Evolutionary conservation across 768 basidiomycete genomes (phyloP), one percentile per base, ranked within the genome.

Genomic region (Naganishia vaughanmartiniae): DNA sequence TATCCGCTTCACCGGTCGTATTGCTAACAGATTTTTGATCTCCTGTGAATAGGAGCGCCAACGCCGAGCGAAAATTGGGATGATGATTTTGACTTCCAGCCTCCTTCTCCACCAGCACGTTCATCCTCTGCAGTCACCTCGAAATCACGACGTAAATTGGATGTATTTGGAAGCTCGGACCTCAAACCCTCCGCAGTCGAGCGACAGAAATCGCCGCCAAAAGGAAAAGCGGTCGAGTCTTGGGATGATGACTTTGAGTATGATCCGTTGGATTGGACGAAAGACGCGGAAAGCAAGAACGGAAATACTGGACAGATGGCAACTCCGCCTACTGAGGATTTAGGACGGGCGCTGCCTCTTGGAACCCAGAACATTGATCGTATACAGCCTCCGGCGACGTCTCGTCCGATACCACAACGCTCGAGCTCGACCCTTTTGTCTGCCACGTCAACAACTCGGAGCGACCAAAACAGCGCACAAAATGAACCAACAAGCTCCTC

Each of bases 21-120:
- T 9, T 17, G 45, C 45, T 46, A 15, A 46, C 21, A 46, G 34
- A 36, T 36, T 21, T n/a, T 51, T 26, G 21, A 26, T n/a, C 12
- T 7, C 6, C 7, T 51, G 21, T 21, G 48, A 51, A 26, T 24
- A 63, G 60, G 39, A 42, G 36, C 42, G 12, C 60, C 54, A 24
- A 58, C 55, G 10, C 54, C 68, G 9, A 63, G 36, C 2, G 71
- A 72, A 30, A 67, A 67, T 66, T 72, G 71, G 71, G 71, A 72
- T 48, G 71, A 72, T 36, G 71, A 72, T 30, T 72, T 72, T 45
- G 55, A 67, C 46, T 72, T 72, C 36, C 34, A 67, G 30, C 39
- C 56, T 12, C 55, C 54, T 5, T 19, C 54, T 30, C 55, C 65
- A 4, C 28, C 48, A 30, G 24, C 66, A 10, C 33, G 45, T 12